Evolutionary conservation across 495 filamentous ascomycete genomes (phyloP), one percentile per base, ranked within the genome.

Genomic region (Xylona heveae): DNA sequence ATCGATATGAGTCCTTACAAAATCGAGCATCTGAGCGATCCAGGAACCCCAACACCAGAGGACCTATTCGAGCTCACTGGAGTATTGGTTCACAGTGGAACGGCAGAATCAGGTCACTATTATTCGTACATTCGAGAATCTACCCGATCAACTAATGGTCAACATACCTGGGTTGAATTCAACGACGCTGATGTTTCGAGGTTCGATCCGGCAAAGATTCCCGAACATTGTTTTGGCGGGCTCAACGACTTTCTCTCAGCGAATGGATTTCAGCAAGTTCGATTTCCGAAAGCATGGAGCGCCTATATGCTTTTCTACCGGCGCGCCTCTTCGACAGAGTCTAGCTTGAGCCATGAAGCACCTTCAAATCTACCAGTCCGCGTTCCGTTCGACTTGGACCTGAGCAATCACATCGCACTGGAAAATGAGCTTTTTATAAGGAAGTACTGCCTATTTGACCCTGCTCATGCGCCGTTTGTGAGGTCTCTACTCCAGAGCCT

Each of bases 251-350:
- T 41, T 54, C 37, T 23, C 52, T 38, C 53, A 64, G 41, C 30
- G 44, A 46, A 38, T 48, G 4, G 41, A 53, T 12, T 51, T 32
- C 51, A 51, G 18, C 44, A 52, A 43, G 38, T 65, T 42, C 54
- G 50, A 0, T 54, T 53, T 33, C 65, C 69, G 33, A 91, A 88
- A 46, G 59, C 61, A 5, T 84, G 72, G 56, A 90, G 76, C 50
- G 88, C 84, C 12, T 99, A 99, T 44, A 93, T 95, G 81, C 62
- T 99, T 24, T 94, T 99, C 53, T 99, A 95, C 45, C 77, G 93
- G 47, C 66, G 88, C 35, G 70, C 74, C 3, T 70, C 74, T 1
- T 68, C 66, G 8, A 58, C 80, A 35, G 59, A 65, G 13, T 49
- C 40, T 34, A 54, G 58, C 30, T 58, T 63, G 43, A 48, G 53